Conservation (phyloP, 768 basidiomycete genomes). For the Dentipellis fragilis region DNA sequence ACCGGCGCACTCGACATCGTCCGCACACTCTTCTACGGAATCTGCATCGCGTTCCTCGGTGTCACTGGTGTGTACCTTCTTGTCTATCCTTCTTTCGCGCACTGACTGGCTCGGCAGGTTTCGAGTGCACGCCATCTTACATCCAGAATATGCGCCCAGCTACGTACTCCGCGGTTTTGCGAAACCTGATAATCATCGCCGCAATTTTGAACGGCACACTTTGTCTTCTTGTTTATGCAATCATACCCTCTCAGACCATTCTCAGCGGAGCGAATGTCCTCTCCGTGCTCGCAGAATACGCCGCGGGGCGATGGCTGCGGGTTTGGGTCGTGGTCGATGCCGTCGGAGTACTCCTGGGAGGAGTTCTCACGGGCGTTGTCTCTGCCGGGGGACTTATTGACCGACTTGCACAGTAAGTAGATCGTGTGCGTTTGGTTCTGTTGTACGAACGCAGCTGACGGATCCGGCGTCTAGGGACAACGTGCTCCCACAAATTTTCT, state of each 20-base stretch:
- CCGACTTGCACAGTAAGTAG: slow-evolving; percentile 7
- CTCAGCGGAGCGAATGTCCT: slow-evolving; percentile 7
- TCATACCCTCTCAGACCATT: slow-evolving; percentile 6
- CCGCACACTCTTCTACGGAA: slow-evolving; percentile 10
- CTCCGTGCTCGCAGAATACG: slow-evolving; percentile 9
- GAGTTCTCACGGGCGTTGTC: slow-evolving; percentile 12
- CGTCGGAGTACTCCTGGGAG: slow-evolving; percentile 10
- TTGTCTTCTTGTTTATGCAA: slow-evolving; percentile 7
- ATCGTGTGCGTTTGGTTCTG: not conserved
- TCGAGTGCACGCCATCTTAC: slow-evolving; percentile 14
- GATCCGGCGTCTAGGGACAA: slow-evolving; percentile 4
- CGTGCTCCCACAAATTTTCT: slow-evolving; percentile 11
- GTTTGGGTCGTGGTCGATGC: slow-evolving; percentile 12
- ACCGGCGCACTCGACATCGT: slow-evolving; percentile 4
- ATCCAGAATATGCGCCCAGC: slow-evolving; percentile 9
- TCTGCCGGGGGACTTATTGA: slow-evolving; percentile 10
- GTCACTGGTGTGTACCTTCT: slow-evolving; percentile 9
- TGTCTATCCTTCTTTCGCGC: too few species aligned
- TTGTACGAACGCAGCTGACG: not conserved
- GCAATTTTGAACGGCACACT: slow-evolving; percentile 10
- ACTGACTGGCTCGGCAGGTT: slow-evolving; percentile 2
- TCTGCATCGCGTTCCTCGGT: slow-evolving; percentile 13
- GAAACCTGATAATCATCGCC: slow-evolving; percentile 11
- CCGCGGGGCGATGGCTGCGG: slow-evolving; percentile 11
- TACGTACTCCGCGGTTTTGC: slow-evolving; percentile 9